phyloP scores from a whole-genome alignment of 495 filamentous ascomycete species.

The Peziza echinospora region DNA sequence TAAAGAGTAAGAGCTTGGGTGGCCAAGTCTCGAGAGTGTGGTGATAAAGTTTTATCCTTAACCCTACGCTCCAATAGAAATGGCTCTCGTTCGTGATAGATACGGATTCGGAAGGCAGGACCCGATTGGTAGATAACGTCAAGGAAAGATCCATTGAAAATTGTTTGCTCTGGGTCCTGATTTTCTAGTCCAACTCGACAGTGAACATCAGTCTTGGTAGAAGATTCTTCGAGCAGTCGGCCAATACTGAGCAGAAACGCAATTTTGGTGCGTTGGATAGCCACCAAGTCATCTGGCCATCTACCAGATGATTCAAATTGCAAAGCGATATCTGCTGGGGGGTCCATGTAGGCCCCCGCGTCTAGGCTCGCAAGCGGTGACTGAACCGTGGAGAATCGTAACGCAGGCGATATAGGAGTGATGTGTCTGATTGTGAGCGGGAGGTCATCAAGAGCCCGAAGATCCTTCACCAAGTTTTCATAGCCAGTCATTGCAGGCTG shows the following conservation, averaged over 20 bases:
- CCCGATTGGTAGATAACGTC: conserved; percentile 55
- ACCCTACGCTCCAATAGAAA: conserved; percentile 53
- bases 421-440: conserved; percentile 65
- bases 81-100: conserved; percentile 68
- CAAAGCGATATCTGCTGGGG: conserved; percentile 45
- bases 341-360: conserved; percentile 19
- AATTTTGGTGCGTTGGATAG: conserved; percentile 82
- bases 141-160: conserved; percentile 61
- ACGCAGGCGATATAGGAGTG: conserved; percentile 41
- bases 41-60: conserved; percentile 45
- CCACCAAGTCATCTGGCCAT: conserved; percentile 78
- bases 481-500: conserved; percentile 39
- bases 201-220: conserved; percentile 25
- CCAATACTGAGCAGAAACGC: conserved; percentile 74
- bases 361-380: conserved; percentile 21
- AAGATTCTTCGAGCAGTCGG: conserved; percentile 35
- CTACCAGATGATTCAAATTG: conserved; percentile 85
- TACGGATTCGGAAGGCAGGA: conserved; percentile 42
- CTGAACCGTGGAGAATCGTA: conserved; percentile 49
- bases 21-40: conserved; percentile 39
- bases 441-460: conserved; percentile 53
- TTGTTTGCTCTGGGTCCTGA: conserved; percentile 26
- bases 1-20: conserved; percentile 45
- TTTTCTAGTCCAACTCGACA: conserved; percentile 67
- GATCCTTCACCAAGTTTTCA: conserved; percentile 43